These are phyloP conservation scores for Ophiostoma perfectum DNA, from an alignment of 2,329 filamentous ascomycete species.

Conservation along the genomic window DNA sequence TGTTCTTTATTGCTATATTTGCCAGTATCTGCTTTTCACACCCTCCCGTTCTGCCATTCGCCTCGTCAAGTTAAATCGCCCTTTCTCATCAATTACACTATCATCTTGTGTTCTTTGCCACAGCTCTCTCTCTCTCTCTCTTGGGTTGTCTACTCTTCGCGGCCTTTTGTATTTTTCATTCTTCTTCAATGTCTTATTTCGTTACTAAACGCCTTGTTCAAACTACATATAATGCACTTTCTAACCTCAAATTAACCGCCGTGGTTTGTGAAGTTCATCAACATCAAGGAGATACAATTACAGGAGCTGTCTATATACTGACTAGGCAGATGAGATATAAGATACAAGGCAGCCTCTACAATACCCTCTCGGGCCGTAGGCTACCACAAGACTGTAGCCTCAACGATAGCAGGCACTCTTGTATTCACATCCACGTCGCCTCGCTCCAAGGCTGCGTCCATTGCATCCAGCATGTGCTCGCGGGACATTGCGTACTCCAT, in stretches of 20 bases:
- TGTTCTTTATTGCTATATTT: neutral
- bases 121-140: too few species aligned
- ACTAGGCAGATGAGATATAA: neutral
- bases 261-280: too few species aligned
- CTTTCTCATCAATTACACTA: too few species aligned
- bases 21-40: neutral
- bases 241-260: too few species aligned
- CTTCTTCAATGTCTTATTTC: neutral
- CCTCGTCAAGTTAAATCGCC: neutral
- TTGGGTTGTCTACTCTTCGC: too few species aligned
- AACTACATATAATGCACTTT: too few species aligned
- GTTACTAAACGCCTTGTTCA: neutral
- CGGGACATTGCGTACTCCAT: conserved; percentile 18
- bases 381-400: conserved; percentile 32
- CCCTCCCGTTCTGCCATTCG: neutral
- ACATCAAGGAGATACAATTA: too few species aligned
- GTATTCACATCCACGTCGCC: neutral
- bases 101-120: too few species aligned
- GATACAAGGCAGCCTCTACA: neutral
- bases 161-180: too few species aligned
- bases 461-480: conserved; percentile 2
- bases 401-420: conserved; percentile 26
- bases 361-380: neutral
- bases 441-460: neutral
- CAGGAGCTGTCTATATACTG: neutral